A percentile compares a stretch with the other conserved stretches of the same genome.
These are phyloP conservation scores for Tolypocladium sp. DNA, from an alignment of 2,329 filamentous ascomycete genomes.

Conservation along the genomic window DNA sequence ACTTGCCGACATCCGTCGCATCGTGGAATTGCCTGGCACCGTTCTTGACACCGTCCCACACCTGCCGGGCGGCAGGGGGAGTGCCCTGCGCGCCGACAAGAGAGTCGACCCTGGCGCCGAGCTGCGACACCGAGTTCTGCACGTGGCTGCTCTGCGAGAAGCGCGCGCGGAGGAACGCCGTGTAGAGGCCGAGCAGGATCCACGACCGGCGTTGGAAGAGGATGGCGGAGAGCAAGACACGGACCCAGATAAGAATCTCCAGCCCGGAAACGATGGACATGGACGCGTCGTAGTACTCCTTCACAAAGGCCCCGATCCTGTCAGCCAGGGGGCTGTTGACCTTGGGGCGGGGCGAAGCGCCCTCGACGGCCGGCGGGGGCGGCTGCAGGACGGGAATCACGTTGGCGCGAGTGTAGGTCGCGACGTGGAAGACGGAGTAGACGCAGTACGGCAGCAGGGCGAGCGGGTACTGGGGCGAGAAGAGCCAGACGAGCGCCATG, in stretches of 20 bases:
- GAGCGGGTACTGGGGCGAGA: conserved; percentile 78
- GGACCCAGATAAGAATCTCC: conserved; percentile 81
- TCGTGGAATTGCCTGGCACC: conserved; percentile 65
- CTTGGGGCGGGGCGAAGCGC: conserved; percentile 42
- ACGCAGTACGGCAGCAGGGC: conserved; percentile 90
- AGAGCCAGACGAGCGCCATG: conserved; percentile 93
- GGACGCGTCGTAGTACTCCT: conserved; percentile 93
- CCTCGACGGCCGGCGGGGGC: conserved; percentile 45
- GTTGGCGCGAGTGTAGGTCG: conserved; percentile 91
- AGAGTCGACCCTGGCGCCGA: conserved; percentile 70
- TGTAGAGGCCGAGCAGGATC: conserved; percentile 80
- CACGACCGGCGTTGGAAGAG: conserved; percentile 87
- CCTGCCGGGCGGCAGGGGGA: conserved; percentile 67
- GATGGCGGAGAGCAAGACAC: conserved; percentile 70
- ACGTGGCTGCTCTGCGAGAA: conserved; percentile 88
- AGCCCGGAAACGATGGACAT: conserved; percentile 89
- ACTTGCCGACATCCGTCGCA: conserved; percentile 68
- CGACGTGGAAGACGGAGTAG: conserved; percentile 97
- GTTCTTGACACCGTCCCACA: conserved; percentile 74
- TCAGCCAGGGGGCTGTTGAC: conserved; percentile 59
- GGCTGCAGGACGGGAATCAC: conserved; percentile 80
- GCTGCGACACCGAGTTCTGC: conserved; percentile 67
- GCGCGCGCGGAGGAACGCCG: conserved; percentile 83
- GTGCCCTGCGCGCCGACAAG: conserved; percentile 79
- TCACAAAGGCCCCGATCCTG: conserved; percentile 84